phyloP scores from a whole-genome alignment of 495 filamentous ascomycete species.

The Cetradonia linearis region DNA sequence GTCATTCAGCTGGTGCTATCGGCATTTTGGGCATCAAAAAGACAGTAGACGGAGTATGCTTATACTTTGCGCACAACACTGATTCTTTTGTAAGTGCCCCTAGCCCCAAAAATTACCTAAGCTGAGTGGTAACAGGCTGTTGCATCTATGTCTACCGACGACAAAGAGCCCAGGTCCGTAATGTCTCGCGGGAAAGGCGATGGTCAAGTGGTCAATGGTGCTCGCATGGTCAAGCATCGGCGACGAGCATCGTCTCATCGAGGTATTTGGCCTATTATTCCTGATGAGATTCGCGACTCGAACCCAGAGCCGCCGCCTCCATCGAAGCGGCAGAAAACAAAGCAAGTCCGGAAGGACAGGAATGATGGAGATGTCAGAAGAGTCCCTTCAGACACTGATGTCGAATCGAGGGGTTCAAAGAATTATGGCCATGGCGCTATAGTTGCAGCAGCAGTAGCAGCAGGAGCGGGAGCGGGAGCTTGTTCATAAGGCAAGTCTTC shows the following conservation, averaged over 20 bases:
- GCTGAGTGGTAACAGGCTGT: conserved; percentile 47
- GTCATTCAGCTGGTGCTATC: conserved; percentile 64
- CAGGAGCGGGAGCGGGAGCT: no score
- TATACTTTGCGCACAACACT: conserved; percentile 89
- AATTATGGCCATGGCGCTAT: no score
- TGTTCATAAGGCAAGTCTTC: not conserved
- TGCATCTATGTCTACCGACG: conserved; percentile 72
- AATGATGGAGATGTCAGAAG: no score
- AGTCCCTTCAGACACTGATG: no score
- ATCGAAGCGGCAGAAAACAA: conserved; percentile 13
- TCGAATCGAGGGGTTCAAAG: no score
- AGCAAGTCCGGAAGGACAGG: not conserved
- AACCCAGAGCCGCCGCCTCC: not conserved
- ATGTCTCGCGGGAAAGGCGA: conserved; percentile 61
- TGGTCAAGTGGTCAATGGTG: conserved; percentile 24
- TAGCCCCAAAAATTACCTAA: conserved; percentile 16
- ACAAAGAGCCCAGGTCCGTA: conserved; percentile 57
- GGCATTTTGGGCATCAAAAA: conserved; percentile 80
- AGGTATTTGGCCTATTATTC: conserved; percentile 17
- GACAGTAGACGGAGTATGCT: conserved; percentile 52
- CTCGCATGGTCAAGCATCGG: conserved; percentile 19
- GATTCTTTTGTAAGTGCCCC: conserved; percentile 60
- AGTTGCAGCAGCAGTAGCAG: not conserved
- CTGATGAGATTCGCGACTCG: not conserved
- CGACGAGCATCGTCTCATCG: conserved; percentile 14